Evolutionary conservation across 1,139 yeast genomes (phyloP).

Genomic region (Geotrichum aggregatum): DNA sequence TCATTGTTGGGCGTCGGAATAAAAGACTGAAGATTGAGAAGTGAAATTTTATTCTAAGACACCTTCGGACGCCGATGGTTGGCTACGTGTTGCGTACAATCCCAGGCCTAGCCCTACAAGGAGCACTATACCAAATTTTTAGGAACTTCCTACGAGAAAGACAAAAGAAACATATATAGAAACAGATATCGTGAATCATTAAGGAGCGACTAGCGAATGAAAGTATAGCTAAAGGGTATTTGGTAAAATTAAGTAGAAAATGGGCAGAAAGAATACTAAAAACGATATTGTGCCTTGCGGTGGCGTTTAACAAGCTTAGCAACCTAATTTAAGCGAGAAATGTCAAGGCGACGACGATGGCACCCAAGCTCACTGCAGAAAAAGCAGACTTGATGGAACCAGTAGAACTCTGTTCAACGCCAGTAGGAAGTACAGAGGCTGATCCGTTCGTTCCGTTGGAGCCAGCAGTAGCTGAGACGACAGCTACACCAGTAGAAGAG

Average conservation of each 20-base stretch:
- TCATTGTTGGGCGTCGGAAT: no score
- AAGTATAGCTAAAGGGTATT: not conserved
- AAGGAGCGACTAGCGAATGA: slow-evolving; percentile 7
- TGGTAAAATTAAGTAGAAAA: not conserved
- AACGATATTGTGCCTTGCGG: no score
- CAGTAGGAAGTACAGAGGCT: not conserved
- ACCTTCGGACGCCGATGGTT: no score
- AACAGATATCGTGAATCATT: not conserved
- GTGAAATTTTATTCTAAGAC: no score
- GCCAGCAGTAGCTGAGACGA: not conserved
- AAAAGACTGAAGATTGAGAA: no score
- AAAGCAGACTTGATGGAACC: not conserved
- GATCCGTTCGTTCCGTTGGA: not conserved
- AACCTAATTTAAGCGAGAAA: slow-evolving; percentile 1
- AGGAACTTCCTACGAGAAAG: not conserved
- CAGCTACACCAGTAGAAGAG: not conserved
- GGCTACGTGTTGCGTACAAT: no score
- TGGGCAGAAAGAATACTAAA: no score
- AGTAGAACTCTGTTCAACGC: slow-evolving; percentile 1
- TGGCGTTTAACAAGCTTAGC: no score
- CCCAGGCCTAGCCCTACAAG: no score
- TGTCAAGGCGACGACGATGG: slow-evolving; percentile 3
- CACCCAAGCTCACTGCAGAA: slow-evolving; percentile 6
- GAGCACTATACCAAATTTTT: no score
- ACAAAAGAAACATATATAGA: not conserved